Evolutionary conservation across 1,139 yeast genomes (phyloP).

Genomic region (Maudiozyma humilis): DNA sequence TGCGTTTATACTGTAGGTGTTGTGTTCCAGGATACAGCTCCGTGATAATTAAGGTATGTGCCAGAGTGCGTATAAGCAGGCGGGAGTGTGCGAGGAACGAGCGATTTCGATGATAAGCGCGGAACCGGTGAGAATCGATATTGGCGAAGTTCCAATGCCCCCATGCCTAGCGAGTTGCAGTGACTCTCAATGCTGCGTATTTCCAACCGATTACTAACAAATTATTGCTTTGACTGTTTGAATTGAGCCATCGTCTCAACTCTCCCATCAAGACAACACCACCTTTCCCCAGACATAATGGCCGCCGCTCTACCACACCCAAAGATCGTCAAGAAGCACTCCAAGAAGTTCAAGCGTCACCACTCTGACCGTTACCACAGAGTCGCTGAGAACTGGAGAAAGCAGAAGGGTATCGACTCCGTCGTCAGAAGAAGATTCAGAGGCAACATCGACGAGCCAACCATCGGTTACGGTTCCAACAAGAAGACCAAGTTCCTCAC

Average conservation of each 20-base stretch:
- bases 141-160: too few species aligned
- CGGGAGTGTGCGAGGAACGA: too few species aligned
- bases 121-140: neutral
- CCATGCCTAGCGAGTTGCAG: too few species aligned
- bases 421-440: conserved; percentile 99
- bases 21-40: neutral
- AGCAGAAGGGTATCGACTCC: conserved; percentile 99
- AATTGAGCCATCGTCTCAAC: too few species aligned
- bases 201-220: neutral
- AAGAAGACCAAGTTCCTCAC: conserved; percentile 93
- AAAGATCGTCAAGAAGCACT: conserved; percentile 99
- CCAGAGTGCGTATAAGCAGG: neutral
- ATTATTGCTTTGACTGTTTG: too few species aligned
- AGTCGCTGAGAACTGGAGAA: conserved; percentile 99
- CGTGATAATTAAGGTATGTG: conserved; percentile 9
- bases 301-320: conserved; percentile 98
- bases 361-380: conserved; percentile 99
- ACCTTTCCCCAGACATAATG: too few species aligned
- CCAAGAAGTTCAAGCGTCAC: conserved; percentile 98
- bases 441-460: conserved; percentile 98
- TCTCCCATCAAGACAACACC: too few species aligned
- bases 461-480: conserved; percentile 99
- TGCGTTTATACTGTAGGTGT: neutral
- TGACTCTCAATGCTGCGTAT: too few species aligned
- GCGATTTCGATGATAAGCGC: too few species aligned